phyloP scores from a whole-genome alignment of 768 basidiomycete genomes.

The Kwoniella sp. region DNA sequence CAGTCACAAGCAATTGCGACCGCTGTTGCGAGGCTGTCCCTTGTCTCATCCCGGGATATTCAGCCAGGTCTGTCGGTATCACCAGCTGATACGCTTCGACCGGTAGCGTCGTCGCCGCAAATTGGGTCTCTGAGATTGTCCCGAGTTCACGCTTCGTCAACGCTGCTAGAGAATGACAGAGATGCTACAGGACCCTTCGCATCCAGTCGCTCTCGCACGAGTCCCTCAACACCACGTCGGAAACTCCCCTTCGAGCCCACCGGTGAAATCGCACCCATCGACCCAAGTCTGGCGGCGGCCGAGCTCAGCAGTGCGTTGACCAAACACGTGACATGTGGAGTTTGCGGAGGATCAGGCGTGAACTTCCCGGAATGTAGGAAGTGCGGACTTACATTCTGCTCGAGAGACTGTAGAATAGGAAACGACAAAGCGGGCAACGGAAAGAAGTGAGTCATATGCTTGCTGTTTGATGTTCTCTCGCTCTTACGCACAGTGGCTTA shows the following conservation, averaged over 20 bases:
- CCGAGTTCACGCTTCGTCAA: background rate
- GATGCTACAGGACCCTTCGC: background rate
- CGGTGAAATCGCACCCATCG: constrained; percentile 30
- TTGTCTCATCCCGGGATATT: background rate
- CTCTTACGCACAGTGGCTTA: too few relatives aligned
- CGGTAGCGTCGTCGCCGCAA: constrained; percentile 28
- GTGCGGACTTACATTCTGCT: constrained; percentile 49
- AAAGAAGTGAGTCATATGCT: constrained; percentile 33
- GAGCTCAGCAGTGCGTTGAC: constrained; percentile 45
- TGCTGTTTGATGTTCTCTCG: too few relatives aligned
- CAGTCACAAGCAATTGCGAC: too few relatives aligned
- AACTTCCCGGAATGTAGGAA: constrained; percentile 51
- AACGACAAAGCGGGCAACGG: constrained; percentile 44
- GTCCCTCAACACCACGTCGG: constrained; percentile 14
- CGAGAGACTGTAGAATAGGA: constrained; percentile 43
- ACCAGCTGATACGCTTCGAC: constrained; percentile 19
- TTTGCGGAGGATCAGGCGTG: constrained; percentile 41
- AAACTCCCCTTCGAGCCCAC: constrained; percentile 21
- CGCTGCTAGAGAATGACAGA: background rate
- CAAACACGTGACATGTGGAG: constrained; percentile 39
- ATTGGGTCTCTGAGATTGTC: constrained; percentile 2
- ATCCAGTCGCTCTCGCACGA: background rate
- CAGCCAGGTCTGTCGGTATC: background rate
- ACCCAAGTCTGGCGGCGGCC: constrained; percentile 41
- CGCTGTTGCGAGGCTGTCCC: background rate